phyloP scores from a whole-genome alignment of 2,329 filamentous ascomycete genomes.

The Alternaria brassicae region DNA sequence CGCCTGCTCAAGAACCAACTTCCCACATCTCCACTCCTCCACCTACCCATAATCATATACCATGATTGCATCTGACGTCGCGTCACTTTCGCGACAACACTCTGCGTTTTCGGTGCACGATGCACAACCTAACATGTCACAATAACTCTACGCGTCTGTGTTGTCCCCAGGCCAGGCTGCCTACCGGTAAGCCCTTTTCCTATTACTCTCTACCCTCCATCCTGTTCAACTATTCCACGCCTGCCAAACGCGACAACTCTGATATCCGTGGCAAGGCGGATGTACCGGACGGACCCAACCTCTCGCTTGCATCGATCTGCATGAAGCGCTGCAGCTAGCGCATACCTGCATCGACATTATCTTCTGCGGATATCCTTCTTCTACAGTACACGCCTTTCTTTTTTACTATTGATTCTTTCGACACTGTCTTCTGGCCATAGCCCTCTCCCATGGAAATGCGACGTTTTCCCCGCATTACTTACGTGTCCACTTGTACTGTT shows the following conservation, averaged over 20 bases:
- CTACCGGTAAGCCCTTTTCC: constrained; percentile 9
- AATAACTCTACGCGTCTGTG: constrained; percentile 3
- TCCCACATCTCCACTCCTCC: background rate
- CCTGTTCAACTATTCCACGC: no score
- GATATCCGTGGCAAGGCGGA: constrained; percentile 14
- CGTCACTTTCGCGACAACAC: background rate
- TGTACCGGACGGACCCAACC: constrained; percentile 30
- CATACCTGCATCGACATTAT: constrained; percentile 20
- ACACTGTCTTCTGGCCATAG: background rate
- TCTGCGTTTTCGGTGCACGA: background rate
- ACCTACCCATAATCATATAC: background rate
- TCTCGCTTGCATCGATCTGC: constrained; percentile 46
- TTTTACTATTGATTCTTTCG: constrained; percentile 1
- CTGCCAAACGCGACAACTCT: constrained; percentile 1
- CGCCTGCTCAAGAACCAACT: constrained; percentile 18
- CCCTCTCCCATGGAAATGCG: background rate
- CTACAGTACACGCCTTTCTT: background rate
- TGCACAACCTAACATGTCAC: background rate
- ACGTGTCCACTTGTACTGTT: constrained; percentile 4
- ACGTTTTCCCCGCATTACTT: constrained; percentile 5
- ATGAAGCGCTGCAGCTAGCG: constrained; percentile 43
- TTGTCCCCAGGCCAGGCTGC: constrained; percentile 27
- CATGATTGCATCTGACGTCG: constrained; percentile 3
- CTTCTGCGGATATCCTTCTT: background rate
- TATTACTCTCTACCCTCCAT: constrained; percentile 4